Evolutionary conservation across 2,329 filamentous ascomycete genomes (phyloP).

Genomic region (Furcasterigmium furcatum): DNA sequence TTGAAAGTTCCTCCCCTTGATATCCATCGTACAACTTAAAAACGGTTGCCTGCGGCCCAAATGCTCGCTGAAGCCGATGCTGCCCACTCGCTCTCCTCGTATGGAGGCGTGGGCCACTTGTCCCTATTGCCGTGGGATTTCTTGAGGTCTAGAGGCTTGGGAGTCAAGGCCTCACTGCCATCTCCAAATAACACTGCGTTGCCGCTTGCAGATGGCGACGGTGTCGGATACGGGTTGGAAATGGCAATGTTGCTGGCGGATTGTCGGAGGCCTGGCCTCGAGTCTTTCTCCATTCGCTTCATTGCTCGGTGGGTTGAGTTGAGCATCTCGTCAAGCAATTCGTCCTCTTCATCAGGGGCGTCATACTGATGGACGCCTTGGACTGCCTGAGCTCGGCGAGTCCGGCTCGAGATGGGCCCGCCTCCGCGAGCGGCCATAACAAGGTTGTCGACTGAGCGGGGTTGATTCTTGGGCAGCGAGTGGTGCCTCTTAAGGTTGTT

Average conservation of each 20-base stretch:
- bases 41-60: conserved; percentile 66
- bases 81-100: conserved; percentile 91
- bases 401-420: conserved; percentile 73
- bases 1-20: neutral
- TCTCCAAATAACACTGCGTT: conserved; percentile 74
- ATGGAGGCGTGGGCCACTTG: conserved; percentile 95
- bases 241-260: conserved; percentile 62
- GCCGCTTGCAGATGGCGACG: conserved; percentile 77
- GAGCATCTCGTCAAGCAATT: conserved; percentile 86
- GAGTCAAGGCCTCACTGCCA: conserved; percentile 56
- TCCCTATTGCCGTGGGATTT: conserved; percentile 41
- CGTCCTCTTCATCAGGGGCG: conserved; percentile 93
- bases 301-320: conserved; percentile 73
- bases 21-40: conserved; percentile 33
- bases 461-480: conserved; percentile 56
- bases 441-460: conserved; percentile 62
- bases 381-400: conserved; percentile 71
- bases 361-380: conserved; percentile 85
- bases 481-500: conserved; percentile 62
- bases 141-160: conserved; percentile 70
- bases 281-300: conserved; percentile 62
- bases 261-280: conserved; percentile 51
- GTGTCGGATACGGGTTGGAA: conserved; percentile 61
- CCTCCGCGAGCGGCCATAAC: conserved; percentile 48
- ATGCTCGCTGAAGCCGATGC: conserved; percentile 79